These are phyloP conservation scores for Pichia sp. DNA, from an alignment of 1,139 yeast species.

Conservation along the genomic window DNA sequence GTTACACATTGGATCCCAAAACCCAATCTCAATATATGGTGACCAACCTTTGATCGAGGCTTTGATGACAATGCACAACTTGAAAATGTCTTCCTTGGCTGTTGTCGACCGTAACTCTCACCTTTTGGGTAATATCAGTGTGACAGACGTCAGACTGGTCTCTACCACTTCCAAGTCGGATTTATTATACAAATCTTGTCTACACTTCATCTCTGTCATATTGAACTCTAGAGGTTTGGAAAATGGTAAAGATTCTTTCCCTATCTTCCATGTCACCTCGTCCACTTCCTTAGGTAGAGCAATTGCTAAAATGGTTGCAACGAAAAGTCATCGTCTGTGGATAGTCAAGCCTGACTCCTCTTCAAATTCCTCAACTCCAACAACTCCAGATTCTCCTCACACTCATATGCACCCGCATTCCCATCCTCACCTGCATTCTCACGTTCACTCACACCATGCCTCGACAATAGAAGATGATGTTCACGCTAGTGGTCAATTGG, in stretches of 20 bases:
- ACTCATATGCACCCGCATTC: conserved; percentile 11
- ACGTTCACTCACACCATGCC: conserved; percentile 7
- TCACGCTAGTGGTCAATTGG: conserved; percentile 62
- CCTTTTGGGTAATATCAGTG: conserved; percentile 85
- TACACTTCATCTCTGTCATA: conserved; percentile 82
- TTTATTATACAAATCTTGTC: conserved; percentile 72
- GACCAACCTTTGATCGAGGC: conserved; percentile 88
- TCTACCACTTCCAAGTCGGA: conserved; percentile 83
- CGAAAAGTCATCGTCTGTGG: conserved; percentile 91
- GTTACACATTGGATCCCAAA: conserved; percentile 62
- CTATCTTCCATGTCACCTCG: conserved; percentile 87
- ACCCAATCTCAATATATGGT: conserved; percentile 76
- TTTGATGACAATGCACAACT: conserved; percentile 74
- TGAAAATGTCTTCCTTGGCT: conserved; percentile 84
- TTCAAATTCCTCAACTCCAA: conserved; percentile 15
- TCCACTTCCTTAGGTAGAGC: conserved; percentile 80
- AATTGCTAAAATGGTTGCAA: conserved; percentile 91
- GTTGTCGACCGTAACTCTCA: conserved; percentile 79
- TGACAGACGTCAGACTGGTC: conserved; percentile 86
- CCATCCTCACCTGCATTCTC: conserved; percentile 11
- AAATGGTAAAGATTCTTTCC: conserved; percentile 94
- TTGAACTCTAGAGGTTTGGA: conserved; percentile 84
- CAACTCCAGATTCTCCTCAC: conserved; percentile 14
- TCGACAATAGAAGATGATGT: conserved; percentile 15
- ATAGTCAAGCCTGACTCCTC: conserved; percentile 58